phyloP scores from a whole-genome alignment of 1,284 basidiomycete genomes.

The Cutaneotrichosporon curvatum region DNA sequence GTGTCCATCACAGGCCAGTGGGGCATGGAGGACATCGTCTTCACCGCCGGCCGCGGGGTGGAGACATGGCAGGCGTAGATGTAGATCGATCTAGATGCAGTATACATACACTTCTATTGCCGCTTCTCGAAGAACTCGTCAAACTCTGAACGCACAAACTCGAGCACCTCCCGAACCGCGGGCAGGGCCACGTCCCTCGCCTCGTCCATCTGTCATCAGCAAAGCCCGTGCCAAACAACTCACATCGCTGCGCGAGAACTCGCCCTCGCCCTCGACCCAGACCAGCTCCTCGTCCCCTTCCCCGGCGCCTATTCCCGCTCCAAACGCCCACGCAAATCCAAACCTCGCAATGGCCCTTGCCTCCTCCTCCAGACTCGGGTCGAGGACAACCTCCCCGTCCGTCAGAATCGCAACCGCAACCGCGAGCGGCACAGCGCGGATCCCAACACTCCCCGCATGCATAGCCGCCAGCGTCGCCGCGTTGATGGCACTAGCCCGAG shows the following conservation, averaged over 20 bases:
- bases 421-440: constrained; percentile 47
- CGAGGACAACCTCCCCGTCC: constrained; percentile 56
- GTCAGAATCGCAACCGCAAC: constrained; percentile 44
- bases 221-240: constrained; percentile 5
- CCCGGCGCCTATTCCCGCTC: constrained; percentile 40
- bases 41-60: constrained; percentile 50
- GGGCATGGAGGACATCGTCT: constrained; percentile 68
- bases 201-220: constrained; percentile 22
- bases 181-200: constrained; percentile 19
- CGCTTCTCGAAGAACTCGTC: constrained; percentile 5
- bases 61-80: constrained; percentile 23
- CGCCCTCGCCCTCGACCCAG: constrained; percentile 45
- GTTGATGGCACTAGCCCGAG: constrained; percentile 53
- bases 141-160: constrained; percentile 3
- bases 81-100: constrained; percentile 1
- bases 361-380: constrained; percentile 59
- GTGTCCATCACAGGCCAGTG: constrained; percentile 81
- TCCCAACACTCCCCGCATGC: constrained; percentile 46
- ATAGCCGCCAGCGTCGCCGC: constrained; percentile 48
- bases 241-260: constrained; percentile 31
- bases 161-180: constrained; percentile 23
- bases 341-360: constrained; percentile 56
- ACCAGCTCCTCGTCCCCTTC: constrained; percentile 49
- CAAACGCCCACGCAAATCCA: constrained; percentile 49
- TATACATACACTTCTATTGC: not conserved